Evolutionary conservation across 176 grass and related monocot species (phyloP), one percentile per base, ranked within the genome.

Genomic region (Luzula sylvatica): DNA sequence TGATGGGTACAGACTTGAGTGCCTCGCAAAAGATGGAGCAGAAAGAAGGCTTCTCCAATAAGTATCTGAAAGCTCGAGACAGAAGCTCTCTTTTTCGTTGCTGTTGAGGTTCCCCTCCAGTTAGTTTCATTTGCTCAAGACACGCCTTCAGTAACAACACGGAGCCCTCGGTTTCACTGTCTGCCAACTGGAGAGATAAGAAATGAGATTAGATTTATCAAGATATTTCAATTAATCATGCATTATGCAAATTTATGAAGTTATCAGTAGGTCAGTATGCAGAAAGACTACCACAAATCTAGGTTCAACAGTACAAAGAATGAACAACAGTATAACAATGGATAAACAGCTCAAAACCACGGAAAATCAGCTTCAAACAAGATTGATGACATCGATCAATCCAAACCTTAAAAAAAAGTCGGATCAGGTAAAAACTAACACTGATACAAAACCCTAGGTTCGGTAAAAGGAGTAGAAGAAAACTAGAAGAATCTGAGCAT

Each of bases 21-120:
- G 85, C 84, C 78, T 96, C 90, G 41, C 77, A 86, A 53, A 96
- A 78, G 61, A 52, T 48, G 52, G 81, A 64, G 32, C 68, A 71
- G 38, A 96, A 96, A 68, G 69, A 71, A 55, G 78, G 52, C 58
- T 74, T 96, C 55, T 75, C 64, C 38, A 89, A 51, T 58, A 87
- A 74, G 75, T 86, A 78, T 76, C 59, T 86, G 23, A 90, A 82
- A 65, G 86, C 26, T 5, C 14, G 30, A 9, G 78, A 70, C 38
- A 86, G 20, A 30, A 89, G 54, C 58, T 74, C 55, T 23, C 44
- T 42, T 76, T 74, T 82, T 17, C 23, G 38, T 52, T 50, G 73
- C 26, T 73, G 71, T 41, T 24, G 15, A 29, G 51, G 51, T 61
- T 72, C 65, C 25, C 52, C 52, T 2, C 27, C 55, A 61, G 69